Evolutionary conservation across 495 filamentous ascomycete genomes (phyloP).

Genomic region (Penicillium nucicola): DNA sequence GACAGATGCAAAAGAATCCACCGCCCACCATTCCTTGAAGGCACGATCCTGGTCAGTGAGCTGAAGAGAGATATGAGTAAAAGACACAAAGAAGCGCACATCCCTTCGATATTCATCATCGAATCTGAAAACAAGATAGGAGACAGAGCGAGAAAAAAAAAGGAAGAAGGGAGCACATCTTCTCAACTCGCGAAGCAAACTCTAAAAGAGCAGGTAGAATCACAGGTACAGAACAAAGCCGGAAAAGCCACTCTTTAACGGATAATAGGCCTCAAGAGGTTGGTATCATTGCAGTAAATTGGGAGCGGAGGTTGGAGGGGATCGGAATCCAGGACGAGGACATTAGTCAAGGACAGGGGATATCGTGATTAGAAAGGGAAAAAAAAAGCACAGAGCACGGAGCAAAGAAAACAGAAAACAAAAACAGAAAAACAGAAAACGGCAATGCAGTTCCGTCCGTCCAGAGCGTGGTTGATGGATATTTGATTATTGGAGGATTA

Average conservation of each 20-base stretch:
- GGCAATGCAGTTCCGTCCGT: slow-evolving; percentile 20
- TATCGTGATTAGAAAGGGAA: slow-evolving; percentile 35
- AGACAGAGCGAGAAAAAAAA: not conserved
- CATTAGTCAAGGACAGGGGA: slow-evolving; percentile 37
- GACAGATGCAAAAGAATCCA: slow-evolving; percentile 5
- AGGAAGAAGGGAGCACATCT: slow-evolving; percentile 3
- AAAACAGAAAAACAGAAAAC: slow-evolving; percentile 11
- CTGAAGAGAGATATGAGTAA: not conserved
- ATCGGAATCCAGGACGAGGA: slow-evolving; percentile 28
- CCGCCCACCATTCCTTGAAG: slow-evolving; percentile 5
- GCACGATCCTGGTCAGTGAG: slow-evolving; percentile 1
- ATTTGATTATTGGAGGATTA: slow-evolving; percentile 22
- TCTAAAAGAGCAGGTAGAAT: slow-evolving; percentile 35
- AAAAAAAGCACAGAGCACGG: not conserved
- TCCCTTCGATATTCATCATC: not conserved
- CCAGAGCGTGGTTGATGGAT: slow-evolving; percentile 17
- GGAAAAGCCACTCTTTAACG: slow-evolving; percentile 35
- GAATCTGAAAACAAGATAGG: not conserved
- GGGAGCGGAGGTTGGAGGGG: slow-evolving; percentile 19
- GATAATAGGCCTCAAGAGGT: slow-evolving; percentile 33
- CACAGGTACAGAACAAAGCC: slow-evolving; percentile 30
- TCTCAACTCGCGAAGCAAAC: slow-evolving; percentile 16
- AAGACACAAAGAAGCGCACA: not conserved
- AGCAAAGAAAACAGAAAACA: too few relatives aligned
- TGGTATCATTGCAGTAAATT: slow-evolving; percentile 46